A percentile compares a stretch with the other conserved stretches of the same genome.
Evolutionary conservation across 2,329 filamentous ascomycete species (phyloP).

Genomic region (Ceratocystis smalleyi): DNA sequence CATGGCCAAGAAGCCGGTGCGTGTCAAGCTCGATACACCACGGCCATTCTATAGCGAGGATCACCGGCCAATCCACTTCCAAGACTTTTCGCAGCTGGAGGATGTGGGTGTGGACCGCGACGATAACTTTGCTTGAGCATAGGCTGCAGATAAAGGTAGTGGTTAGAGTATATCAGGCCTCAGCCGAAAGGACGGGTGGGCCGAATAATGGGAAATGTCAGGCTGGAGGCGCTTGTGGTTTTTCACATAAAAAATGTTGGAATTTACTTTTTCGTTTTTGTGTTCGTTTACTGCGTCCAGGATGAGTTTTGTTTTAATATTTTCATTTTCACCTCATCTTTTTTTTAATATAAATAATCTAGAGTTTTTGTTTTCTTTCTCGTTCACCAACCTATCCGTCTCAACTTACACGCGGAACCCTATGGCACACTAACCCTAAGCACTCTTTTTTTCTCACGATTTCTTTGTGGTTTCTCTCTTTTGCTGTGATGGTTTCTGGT

Average conservation of each 20-base stretch:
- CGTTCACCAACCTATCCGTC: not conserved
- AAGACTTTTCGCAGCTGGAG: constrained; percentile 92
- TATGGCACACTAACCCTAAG: not conserved
- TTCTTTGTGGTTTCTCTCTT: not conserved
- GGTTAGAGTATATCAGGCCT: not conserved
- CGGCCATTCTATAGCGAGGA: constrained; percentile 79
- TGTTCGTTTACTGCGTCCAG: not conserved
- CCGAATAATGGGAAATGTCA: not conserved
- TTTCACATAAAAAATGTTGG: not conserved
- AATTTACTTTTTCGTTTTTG: constrained; percentile 5
- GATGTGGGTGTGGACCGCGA: constrained; percentile 88
- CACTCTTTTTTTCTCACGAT: not conserved
- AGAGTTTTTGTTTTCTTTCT: not conserved
- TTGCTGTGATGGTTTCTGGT: not conserved
- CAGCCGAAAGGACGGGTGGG: not conserved
- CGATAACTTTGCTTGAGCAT: constrained; percentile 72
- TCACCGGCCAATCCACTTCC: constrained; percentile 88
- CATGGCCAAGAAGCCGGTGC: constrained; percentile 78
- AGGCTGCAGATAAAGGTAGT: not conserved
- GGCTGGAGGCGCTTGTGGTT: not conserved
- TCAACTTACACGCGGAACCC: not conserved
- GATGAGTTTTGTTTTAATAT: not conserved
- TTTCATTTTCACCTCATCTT: not conserved
- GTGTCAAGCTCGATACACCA: constrained; percentile 88
- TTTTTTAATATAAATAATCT: not conserved